Percentiles rank a stretch among this genome's conserved stretches.
Conservation (phyloP, 176 grass and related monocot species). For the Secale cereale region DNA sequence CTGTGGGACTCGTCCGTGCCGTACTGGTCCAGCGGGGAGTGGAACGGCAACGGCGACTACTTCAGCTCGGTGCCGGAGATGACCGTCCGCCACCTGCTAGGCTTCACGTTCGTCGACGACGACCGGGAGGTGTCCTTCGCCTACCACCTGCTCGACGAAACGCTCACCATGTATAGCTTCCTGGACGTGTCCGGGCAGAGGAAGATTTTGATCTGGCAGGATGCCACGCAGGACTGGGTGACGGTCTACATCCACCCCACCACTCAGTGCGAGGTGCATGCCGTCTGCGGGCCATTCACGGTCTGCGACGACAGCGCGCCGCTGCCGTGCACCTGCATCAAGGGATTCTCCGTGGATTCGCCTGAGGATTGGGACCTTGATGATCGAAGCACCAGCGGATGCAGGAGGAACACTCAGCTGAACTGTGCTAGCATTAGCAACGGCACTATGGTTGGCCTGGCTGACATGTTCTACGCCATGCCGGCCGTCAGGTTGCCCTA, state of each 20-base stretch:
- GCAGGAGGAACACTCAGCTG: constrained; percentile 33
- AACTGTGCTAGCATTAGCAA: constrained; percentile 17
- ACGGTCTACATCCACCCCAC: constrained; percentile 19
- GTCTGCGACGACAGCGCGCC: constrained; percentile 21
- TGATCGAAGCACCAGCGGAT: constrained; percentile 32
- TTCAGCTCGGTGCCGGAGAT: not conserved
- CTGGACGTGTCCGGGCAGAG: constrained; percentile 33
- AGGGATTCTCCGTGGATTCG: constrained; percentile 31
- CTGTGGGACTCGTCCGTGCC: not conserved
- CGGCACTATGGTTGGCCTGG: not conserved
- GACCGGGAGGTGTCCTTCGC: not conserved
- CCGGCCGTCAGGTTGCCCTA: not conserved
- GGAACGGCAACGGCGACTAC: constrained; percentile 15
- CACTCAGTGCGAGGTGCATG: constrained; percentile 30
- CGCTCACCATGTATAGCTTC: not conserved
- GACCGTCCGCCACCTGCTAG: not conserved
- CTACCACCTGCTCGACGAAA: constrained; percentile 9
- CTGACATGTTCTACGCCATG: constrained; percentile 42
- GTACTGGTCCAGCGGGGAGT: constrained; percentile 7
- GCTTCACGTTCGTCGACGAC: not conserved
- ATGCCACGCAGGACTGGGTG: constrained; percentile 8
- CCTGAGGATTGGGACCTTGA: constrained; percentile 20
- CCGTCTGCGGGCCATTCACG: constrained; percentile 41
- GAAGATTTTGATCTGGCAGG: not conserved
- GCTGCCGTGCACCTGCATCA: constrained; percentile 29